Evolutionary conservation across 257 asterid species (phyloP).

Genomic region (Jacaranda copaia): DNA sequence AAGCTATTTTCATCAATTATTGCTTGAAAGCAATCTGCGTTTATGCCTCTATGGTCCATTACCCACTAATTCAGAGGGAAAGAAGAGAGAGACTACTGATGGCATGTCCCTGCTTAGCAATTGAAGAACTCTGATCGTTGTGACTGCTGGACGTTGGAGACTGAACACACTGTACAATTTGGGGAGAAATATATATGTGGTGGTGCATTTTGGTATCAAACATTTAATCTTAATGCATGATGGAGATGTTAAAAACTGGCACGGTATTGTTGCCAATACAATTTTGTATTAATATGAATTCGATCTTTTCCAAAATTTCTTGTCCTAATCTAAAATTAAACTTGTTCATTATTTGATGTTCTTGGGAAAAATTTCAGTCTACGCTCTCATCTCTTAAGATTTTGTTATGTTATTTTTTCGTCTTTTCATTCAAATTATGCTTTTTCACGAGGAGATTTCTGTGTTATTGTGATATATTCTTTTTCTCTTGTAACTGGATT

Average conservation of each 20-base stretch:
- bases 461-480: too few relatives aligned
- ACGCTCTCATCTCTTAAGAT: too few relatives aligned
- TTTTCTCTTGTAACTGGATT: too few relatives aligned
- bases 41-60: conserved; percentile 71
- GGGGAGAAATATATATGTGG: neutral
- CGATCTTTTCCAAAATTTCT: too few relatives aligned
- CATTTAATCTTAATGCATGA: too few relatives aligned
- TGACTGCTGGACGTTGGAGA: neutral
- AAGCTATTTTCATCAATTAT: conserved; percentile 68
- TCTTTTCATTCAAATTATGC: too few relatives aligned
- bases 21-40: conserved; percentile 72
- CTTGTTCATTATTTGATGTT: too few relatives aligned
- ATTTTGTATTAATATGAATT: neutral
- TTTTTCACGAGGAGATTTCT: too few relatives aligned
- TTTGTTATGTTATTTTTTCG: too few relatives aligned
- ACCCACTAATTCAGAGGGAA: conserved; percentile 40
- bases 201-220: neutral
- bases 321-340: too few relatives aligned
- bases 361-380: too few relatives aligned
- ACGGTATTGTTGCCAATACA: neutral
- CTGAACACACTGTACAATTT: conserved; percentile 21
- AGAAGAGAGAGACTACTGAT: conserved; percentile 41
- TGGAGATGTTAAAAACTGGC: too few relatives aligned
- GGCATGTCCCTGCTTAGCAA: neutral
- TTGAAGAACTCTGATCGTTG: neutral